Conservation (phyloP, 148 eudicot species). For the Silene uniflora region DNA sequence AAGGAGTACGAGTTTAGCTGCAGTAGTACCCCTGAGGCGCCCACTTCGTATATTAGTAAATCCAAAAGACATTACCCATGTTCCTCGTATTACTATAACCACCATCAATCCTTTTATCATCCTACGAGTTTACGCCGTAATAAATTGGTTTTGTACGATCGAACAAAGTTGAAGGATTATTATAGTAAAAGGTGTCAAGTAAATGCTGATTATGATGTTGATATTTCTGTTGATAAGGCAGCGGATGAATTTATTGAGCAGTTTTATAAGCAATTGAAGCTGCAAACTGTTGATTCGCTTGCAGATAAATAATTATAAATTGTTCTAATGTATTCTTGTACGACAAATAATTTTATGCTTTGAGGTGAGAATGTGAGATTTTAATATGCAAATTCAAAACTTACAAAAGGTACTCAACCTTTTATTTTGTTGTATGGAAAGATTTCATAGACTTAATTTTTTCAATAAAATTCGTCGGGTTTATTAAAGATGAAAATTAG, state of each 20-base stretch:
- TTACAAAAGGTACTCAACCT: too few relatives aligned
- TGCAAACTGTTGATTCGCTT: conserved; percentile 5
- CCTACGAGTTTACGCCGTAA: not conserved
- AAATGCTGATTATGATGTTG: not conserved
- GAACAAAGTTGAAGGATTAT: not conserved
- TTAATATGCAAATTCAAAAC: too few relatives aligned
- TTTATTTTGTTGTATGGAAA: too few relatives aligned
- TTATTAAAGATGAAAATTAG: too few relatives aligned
- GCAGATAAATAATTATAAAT: not conserved
- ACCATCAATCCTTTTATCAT: not conserved
- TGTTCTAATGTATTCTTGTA: too few relatives aligned
- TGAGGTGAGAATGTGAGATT: not conserved
- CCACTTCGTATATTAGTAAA: conserved; percentile 2
- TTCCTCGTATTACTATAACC: conserved; percentile 4
- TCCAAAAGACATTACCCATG: conserved; percentile 20
- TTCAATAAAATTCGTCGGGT: too few relatives aligned
- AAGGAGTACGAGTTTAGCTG: conserved; percentile 33
- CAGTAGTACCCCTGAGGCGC: conserved; percentile 24
- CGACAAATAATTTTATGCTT: not conserved
- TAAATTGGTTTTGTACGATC: not conserved
- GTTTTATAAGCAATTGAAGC: conserved; percentile 25
- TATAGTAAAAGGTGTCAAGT: not conserved
- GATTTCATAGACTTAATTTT: too few relatives aligned
- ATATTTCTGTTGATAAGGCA: conserved; percentile 25
- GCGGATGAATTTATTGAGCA: conserved; percentile 30